These are phyloP conservation scores for Mitragyna speciosa DNA, from an alignment of 257 asterid genomes.

Conservation along the genomic window DNA sequence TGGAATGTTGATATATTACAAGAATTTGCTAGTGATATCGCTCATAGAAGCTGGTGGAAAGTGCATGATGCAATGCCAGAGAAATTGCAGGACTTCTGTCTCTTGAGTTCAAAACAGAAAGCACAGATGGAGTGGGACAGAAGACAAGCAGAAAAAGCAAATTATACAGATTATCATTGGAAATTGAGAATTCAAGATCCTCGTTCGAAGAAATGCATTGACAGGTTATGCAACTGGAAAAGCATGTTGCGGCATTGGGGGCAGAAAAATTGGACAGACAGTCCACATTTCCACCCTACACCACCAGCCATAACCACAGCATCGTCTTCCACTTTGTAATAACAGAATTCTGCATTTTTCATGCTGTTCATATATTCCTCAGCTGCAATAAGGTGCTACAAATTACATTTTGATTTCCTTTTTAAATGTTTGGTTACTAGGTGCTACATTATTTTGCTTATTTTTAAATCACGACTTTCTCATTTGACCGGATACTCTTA, in stretches of 20 bases:
- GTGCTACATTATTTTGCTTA: too few species aligned
- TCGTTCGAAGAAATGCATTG: constrained; percentile 61
- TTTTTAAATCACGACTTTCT: too few species aligned
- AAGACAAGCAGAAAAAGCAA: constrained; percentile 76
- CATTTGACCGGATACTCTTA: too few species aligned
- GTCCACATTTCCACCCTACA: constrained; percentile 30
- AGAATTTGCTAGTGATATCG: constrained; percentile 79
- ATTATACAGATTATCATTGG: constrained; percentile 83
- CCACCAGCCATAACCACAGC: constrained; percentile 30
- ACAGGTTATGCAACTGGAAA: constrained; percentile 86
- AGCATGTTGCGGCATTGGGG: constrained; percentile 99
- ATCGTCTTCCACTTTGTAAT: constrained; percentile 40
- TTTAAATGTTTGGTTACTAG: too few species aligned
- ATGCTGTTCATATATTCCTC: too few species aligned
- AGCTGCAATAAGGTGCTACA: too few species aligned
- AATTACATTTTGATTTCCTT: too few species aligned
- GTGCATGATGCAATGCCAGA: constrained; percentile 94
- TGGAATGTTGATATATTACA: constrained; percentile 74
- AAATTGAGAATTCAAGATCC: constrained; percentile 54
- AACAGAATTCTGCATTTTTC: too few species aligned
- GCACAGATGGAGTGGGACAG: constrained; percentile 87
- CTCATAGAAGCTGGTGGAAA: constrained; percentile 88
- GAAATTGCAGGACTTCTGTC: constrained; percentile 70
- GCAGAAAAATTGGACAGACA: constrained; percentile 77
- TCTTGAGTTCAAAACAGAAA: constrained; percentile 84